Conservation (phyloP, 208 protist genomes). For the Vickermania ingenoplastis region DNA sequence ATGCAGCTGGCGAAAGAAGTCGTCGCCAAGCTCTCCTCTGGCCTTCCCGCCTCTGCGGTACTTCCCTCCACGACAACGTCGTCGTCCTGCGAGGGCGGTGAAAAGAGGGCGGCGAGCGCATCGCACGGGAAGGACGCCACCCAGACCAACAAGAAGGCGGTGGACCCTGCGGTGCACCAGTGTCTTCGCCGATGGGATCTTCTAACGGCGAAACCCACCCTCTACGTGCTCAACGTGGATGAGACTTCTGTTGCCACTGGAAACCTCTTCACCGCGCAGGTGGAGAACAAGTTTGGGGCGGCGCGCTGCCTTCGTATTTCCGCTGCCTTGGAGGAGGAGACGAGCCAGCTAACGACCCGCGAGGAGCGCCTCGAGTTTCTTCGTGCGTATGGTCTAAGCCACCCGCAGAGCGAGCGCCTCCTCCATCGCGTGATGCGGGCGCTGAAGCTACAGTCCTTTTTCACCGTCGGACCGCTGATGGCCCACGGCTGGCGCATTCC, state of each 20-base stretch:
- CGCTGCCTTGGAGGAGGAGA: constrained; percentile 75
- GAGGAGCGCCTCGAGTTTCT: constrained; percentile 73
- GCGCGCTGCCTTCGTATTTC: constrained; percentile 57
- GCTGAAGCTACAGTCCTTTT: constrained; percentile 76
- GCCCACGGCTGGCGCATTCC: constrained; percentile 56
- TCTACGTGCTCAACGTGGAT: constrained; percentile 84
- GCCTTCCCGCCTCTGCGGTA: constrained; percentile 32
- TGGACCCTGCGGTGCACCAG: constrained; percentile 15
- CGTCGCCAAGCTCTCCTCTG: constrained; percentile 46
- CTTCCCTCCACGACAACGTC: too few relatives aligned
- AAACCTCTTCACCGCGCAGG: constrained; percentile 37
- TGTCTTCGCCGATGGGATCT: constrained; percentile 9
- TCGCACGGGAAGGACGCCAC: too few relatives aligned
- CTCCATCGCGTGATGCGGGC: constrained; percentile 37
- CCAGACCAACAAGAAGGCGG: not conserved
- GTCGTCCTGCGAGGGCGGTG: too few relatives aligned
- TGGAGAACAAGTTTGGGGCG: constrained; percentile 49
- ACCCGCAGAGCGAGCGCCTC: constrained; percentile 57
- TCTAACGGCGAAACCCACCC: constrained; percentile 71
- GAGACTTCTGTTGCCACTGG: constrained; percentile 38
- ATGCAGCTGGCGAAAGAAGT: constrained; percentile 31
- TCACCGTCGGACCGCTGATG: constrained; percentile 83
- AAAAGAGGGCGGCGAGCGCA: too few relatives aligned
- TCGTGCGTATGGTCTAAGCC: constrained; percentile 62
- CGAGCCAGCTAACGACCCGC: constrained; percentile 38